Evolutionary conservation across 2,329 filamentous ascomycete genomes (phyloP).

Genomic region (Cladosporium sp.): DNA sequence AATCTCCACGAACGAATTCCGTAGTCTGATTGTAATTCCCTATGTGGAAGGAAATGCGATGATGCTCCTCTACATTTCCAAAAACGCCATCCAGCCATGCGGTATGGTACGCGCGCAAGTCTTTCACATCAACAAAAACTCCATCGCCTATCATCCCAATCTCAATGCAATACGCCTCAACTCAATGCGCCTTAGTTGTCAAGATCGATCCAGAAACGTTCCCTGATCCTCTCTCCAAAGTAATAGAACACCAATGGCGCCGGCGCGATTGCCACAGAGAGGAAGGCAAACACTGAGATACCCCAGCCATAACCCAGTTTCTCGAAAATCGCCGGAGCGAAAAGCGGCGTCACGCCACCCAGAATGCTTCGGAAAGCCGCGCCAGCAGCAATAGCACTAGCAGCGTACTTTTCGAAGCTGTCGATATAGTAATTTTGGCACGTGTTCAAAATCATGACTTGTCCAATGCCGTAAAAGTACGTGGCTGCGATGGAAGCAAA

Average conservation of each 20-base stretch:
- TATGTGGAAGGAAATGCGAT: no score
- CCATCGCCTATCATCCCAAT: no score
- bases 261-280: conserved; percentile 43
- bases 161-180: no score
- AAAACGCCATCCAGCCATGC: no score
- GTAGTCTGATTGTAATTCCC: no score
- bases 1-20: no score
- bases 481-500: conserved; percentile 38
- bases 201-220: conserved; percentile 41
- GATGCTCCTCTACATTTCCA: no score
- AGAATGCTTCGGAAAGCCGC: conserved; percentile 45
- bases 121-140: no score
- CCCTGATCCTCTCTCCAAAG: conserved; percentile 44
- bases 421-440: conserved; percentile 55
- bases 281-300: conserved; percentile 46
- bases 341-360: conserved; percentile 45
- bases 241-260: conserved; percentile 48
- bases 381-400: conserved; percentile 48
- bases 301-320: conserved; percentile 48
- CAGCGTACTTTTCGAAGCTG: conserved; percentile 48
- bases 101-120: no score
- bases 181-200: background rate
- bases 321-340: conserved; percentile 43
- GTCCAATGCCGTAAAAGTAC: conserved; percentile 49
- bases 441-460: conserved; percentile 50